These are phyloP conservation scores for Lenwebbia sp. DNA, from an alignment of 345 rosid species.

Conservation along the genomic window DNA sequence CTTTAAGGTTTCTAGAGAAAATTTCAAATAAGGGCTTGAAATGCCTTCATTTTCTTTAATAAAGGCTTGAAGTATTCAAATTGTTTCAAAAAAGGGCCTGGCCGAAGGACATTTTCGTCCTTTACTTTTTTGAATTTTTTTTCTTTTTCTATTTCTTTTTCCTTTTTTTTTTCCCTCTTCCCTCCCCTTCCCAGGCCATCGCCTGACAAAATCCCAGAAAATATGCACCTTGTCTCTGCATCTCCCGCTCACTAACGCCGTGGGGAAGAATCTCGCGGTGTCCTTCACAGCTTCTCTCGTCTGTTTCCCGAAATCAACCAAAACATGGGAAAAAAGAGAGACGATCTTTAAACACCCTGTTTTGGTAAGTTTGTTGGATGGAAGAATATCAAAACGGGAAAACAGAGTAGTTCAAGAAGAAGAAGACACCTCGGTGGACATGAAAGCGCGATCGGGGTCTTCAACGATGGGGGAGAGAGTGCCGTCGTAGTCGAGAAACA, in stretches of 20 bases:
- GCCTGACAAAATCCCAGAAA: not conserved
- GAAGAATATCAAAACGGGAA: not conserved
- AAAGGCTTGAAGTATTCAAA: too few species aligned
- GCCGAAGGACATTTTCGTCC: too few species aligned
- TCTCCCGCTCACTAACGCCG: slow-evolving; percentile 89
- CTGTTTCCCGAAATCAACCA: slow-evolving; percentile 12
- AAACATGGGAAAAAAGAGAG: not conserved
- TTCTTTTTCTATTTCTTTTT: too few species aligned
- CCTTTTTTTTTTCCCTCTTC: too few species aligned
- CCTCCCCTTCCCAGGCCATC: too few species aligned
- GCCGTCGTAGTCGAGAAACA: slow-evolving; percentile 94
- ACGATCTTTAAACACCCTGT: not conserved
- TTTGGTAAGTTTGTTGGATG: not conserved
- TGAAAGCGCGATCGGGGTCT: slow-evolving; percentile 88
- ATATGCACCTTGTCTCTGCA: slow-evolving; percentile 80
- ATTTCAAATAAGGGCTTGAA: too few species aligned
- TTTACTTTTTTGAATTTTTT: too few species aligned
- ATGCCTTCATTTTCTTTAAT: too few species aligned
- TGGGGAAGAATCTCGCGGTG: slow-evolving; percentile 63
- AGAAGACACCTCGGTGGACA: slow-evolving; percentile 50
- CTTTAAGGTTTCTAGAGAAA: too few species aligned
- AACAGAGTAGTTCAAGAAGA: not conserved
- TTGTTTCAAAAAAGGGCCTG: too few species aligned
- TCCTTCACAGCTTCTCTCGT: slow-evolving; percentile 74
- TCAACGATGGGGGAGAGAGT: slow-evolving; percentile 91